Base-by-base conservation (phyloP, 805 yeast species). In the Tanozyma kutaoensis region DNA sequence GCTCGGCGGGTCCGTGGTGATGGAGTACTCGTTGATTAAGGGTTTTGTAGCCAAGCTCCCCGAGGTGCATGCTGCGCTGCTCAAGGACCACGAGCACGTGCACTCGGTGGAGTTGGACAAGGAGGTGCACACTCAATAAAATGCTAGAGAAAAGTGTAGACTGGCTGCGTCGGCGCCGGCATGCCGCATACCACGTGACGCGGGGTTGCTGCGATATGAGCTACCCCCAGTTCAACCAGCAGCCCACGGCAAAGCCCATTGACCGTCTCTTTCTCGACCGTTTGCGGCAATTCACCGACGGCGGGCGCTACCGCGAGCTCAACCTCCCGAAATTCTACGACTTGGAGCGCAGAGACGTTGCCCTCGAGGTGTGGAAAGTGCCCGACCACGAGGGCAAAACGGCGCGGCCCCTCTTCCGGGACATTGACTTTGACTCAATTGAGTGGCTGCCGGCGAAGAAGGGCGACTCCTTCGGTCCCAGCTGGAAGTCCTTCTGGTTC, bases 401-500 rank as follows among this genome's bases (percentile, higher is more conserved):
- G 24, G 49, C 59, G 27, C 62, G 86, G 24, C 91, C 91, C 0
- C 51, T 65, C 18, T 78, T 76, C 50, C 51, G 60, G 27, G 73
- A 70, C 29, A 52, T 59, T 24, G 68, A 81, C 35, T 60, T 71
- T 37, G 57, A 48, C 14, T 42, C 43, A 4, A 45, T 62, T 19
- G 58, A 64, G 14, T 72, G 72, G 62, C 55, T 62, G 37, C 55
- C 59, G 14, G 76, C 81, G n/a, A 48, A 52, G 10, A 73, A 72
- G 37, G 93, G 91, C 14, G 76, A 80, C 38, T 54, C 62, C 7
- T 84, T 80, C 48, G 96, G 97, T 0, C 98, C 98, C 3, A 78
- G 93, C 10, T 88, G 98, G 98, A 76, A 88, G 32, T 79, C 97
- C 1, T 93, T 84, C 37, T 88, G 98, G 98, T 84, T 91, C 52